Percentiles rank a stretch among this genome's conserved stretches.
phyloP scores from a whole-genome alignment of 148 eudicot species.

The Vaccinium macrocarpon region DNA sequence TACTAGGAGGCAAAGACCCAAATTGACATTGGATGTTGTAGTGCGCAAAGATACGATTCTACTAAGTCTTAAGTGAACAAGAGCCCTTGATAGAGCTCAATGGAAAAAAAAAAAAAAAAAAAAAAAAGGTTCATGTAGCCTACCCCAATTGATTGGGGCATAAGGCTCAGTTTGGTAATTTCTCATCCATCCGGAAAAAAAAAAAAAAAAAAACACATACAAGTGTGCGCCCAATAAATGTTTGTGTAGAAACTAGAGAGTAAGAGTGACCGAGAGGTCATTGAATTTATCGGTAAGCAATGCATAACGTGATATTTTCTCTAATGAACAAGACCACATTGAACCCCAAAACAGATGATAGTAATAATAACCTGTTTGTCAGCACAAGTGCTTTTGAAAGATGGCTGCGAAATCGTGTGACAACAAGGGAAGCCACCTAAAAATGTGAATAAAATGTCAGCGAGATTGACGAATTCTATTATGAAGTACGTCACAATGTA shows the following conservation, averaged over 20 bases:
- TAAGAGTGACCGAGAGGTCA: neutral
- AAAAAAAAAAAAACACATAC: neutral
- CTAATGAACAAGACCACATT: neutral
- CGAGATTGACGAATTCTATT: neutral
- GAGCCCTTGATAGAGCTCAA: too few relatives aligned
- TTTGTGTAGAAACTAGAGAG: neutral
- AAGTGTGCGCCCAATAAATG: neutral
- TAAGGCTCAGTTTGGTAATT: neutral
- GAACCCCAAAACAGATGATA: neutral
- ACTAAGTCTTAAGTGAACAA: too few relatives aligned
- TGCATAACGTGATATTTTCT: neutral
- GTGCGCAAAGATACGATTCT: too few relatives aligned
- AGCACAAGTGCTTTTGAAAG: constrained; percentile 85
- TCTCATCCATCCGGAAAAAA: neutral
- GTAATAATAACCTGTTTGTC: constrained; percentile 63
- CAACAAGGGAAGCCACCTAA: constrained; percentile 76
- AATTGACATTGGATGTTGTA: too few relatives aligned
- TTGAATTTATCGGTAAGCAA: neutral
- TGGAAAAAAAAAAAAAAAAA: too few relatives aligned
- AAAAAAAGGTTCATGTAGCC: too few relatives aligned
- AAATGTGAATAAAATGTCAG: constrained; percentile 18
- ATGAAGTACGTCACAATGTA: neutral
- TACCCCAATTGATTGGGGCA: too few relatives aligned
- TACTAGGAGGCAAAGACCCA: too few relatives aligned
- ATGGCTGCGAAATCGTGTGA: constrained; percentile 74